These are phyloP conservation scores for Dimocarpus longan DNA, from an alignment of 345 rosid species.

Conservation along the genomic window DNA sequence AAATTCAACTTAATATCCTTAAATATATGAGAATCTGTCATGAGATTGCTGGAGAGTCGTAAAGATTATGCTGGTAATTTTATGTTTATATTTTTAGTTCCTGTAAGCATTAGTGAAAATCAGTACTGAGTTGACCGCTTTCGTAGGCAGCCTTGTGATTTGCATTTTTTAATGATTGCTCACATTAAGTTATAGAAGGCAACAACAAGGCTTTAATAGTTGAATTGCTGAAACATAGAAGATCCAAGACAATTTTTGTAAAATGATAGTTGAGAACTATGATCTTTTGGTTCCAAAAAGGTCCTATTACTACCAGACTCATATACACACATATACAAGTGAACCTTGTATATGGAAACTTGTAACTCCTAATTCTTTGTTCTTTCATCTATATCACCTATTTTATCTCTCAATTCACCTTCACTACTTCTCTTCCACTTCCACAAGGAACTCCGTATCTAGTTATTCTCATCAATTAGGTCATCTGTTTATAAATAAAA, in stretches of 20 bases:
- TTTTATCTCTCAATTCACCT: not conserved
- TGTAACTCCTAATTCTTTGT: not conserved
- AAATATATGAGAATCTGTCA: not conserved
- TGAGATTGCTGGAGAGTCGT: not conserved
- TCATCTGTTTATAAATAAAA: not conserved
- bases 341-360: not conserved
- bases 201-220: not conserved
- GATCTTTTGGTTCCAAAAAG: slow-evolving; percentile 1
- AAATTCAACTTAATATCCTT: not conserved
- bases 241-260: not conserved
- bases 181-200: not conserved
- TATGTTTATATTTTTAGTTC: slow-evolving; percentile 7
- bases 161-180: not conserved
- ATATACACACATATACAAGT: not conserved
- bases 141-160: slow-evolving; percentile 4
- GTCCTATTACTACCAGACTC: not conserved
- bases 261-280: not conserved
- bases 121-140: slow-evolving; percentile 2
- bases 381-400: slow-evolving; percentile 3
- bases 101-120: slow-evolving; percentile 5
- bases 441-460: not conserved
- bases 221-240: not conserved
- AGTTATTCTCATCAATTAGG: not conserved
- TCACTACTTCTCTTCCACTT: not conserved
- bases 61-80: not conserved